Evolutionary conservation across 2,329 filamentous ascomycete species (phyloP).

Genomic region (Pestalotiopsis sp.): DNA sequence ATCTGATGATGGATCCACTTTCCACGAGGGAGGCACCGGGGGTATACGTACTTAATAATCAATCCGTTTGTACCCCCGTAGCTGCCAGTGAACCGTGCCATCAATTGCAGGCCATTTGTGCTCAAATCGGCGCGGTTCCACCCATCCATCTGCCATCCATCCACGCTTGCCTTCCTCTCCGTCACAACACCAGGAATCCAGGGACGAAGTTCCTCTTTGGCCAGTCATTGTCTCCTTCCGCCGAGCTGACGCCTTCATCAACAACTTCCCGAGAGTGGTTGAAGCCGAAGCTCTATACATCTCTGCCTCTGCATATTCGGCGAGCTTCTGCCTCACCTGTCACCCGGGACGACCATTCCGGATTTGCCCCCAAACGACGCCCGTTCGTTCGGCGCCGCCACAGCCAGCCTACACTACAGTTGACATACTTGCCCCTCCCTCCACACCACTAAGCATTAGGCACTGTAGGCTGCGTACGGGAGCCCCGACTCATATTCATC

Average conservation of each 20-base stretch:
- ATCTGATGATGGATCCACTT: no score
- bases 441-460: not conserved
- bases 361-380: not conserved
- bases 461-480: not conserved
- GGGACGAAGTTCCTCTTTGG: not conserved
- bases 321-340: no score
- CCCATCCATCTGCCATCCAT: not conserved
- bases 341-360: not conserved
- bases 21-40: no score
- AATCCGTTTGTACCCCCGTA: no score
- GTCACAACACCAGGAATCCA: not conserved
- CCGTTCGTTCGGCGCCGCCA: not conserved
- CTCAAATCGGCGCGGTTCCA: not conserved
- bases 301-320: no score
- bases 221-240: not conserved
- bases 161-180: not conserved
- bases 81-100: no score
- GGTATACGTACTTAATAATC: no score
- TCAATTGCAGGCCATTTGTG: no score
- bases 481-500: not conserved
- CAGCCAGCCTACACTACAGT: not conserved
- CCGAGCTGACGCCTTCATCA: no score
- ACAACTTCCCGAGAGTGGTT: no score
- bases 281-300: no score
- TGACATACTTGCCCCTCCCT: not conserved